A percentile compares a stretch with the other conserved stretches of the same genome.
Conservation (phyloP, 2,329 filamentous ascomycete genomes). For the Penicillium decumbens region DNA sequence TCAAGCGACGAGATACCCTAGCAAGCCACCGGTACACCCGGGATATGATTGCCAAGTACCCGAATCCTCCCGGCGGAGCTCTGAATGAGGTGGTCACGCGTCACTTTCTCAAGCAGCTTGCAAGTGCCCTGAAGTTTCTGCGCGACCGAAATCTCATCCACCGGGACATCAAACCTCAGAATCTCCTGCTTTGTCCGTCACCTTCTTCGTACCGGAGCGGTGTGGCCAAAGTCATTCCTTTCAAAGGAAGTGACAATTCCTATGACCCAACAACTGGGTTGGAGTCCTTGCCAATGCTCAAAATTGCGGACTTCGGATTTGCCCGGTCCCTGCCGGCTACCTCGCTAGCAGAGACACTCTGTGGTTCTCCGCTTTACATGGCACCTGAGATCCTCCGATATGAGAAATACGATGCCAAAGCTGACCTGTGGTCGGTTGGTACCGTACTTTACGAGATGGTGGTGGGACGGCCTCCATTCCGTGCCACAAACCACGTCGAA, state of each 20-base stretch:
- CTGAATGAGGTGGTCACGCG: slow-evolving; percentile 93
- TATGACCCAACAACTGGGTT: slow-evolving; percentile 76
- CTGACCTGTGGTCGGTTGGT: slow-evolving; percentile 95
- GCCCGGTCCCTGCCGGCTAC: slow-evolving; percentile 85
- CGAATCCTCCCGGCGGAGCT: slow-evolving; percentile 74
- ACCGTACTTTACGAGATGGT: slow-evolving; percentile 96
- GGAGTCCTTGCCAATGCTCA: slow-evolving; percentile 85
- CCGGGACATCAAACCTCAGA: slow-evolving; percentile 96
- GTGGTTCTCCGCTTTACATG: slow-evolving; percentile 97
- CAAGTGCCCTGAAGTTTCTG: slow-evolving; percentile 86
- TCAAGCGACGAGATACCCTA: slow-evolving; percentile 85
- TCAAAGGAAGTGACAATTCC: slow-evolving; percentile 75
- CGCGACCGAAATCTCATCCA: slow-evolving; percentile 83
- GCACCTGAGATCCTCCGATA: slow-evolving; percentile 95
- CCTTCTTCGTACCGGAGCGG: slow-evolving; percentile 63
- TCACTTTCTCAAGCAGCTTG: slow-evolving; percentile 92
- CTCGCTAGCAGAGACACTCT: slow-evolving; percentile 89
- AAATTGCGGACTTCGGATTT: slow-evolving; percentile 98
- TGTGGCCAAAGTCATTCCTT: slow-evolving; percentile 59
- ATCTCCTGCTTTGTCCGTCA: slow-evolving; percentile 82
- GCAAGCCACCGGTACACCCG: slow-evolving; percentile 73
- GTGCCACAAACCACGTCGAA: slow-evolving; percentile 91
- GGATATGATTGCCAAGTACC: slow-evolving; percentile 91
- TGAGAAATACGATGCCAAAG: slow-evolving; percentile 94
- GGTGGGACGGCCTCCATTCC: slow-evolving; percentile 81